Base-by-base conservation (phyloP, 75 land plant species). In the Selaginella moellendorffii region DNA sequence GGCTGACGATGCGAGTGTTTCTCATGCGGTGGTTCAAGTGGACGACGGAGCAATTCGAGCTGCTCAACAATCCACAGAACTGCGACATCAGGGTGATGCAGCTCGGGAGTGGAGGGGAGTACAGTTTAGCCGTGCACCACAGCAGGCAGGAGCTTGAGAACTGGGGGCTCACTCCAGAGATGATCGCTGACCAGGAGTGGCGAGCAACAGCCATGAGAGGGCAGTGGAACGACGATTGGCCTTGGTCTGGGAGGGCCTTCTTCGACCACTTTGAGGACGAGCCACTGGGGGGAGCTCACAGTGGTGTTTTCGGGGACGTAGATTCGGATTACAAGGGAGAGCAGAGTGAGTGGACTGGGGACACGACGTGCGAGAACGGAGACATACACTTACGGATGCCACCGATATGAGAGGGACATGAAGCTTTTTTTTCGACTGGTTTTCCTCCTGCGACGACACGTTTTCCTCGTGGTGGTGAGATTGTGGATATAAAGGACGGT, bases 21-120 rank as follows among this genome's bases (percentile, higher is more conserved):
- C 86, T 91, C 68, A 91, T 87, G 92, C 86, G 83, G 66, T 91
- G 97, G 97, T 91, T 91, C 78, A 85, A 83, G 68, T 91, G 97
- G 97, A 87, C 93, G 1, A 84, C 85, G 1, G 79, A 87, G 54
- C 93, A 91, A 63, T 87, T 91, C 64, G 97, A 91, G 81, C 63
- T 24, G 24, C 78, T 91, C 58, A 80, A 79, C 67, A 91, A 91
- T 70, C 86, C 70, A 2, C 74, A 62, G 8, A 87, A 91, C 66
- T 84, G 93, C 54, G 86, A 82, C 28, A 62, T 77, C 54, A 63
- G 86, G 31, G 93, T 91, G 29, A 82, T 91, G 84, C 82, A 91
- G 68, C 66, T 87, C 2, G 97, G 97, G 10, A 26, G 52, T 0
- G 78, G 83, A 21, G 97, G 92, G 29, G 93, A 91, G 20, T 91